Conservation (phyloP, 2,329 filamentous ascomycete species). For the Phaeoacremonium minimum region DNA sequence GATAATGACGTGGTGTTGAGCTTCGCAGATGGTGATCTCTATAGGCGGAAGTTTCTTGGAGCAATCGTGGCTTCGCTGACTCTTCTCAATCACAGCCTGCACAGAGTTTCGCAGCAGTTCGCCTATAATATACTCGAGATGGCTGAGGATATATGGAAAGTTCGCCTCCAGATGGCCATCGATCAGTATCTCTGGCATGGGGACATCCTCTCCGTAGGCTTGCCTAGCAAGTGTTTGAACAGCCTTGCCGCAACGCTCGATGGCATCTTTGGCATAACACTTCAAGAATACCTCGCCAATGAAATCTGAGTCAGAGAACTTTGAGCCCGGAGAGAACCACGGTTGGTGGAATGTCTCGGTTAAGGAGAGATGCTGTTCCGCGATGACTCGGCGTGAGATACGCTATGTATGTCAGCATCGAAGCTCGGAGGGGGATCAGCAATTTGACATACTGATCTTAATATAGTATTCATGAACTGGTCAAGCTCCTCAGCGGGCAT, state of each 20-base stretch:
- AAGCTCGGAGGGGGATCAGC: neutral
- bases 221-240: constrained; percentile 70
- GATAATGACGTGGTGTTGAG: constrained; percentile 91
- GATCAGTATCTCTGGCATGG: constrained; percentile 76
- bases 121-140: constrained; percentile 95
- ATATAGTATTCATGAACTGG: constrained; percentile 89
- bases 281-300: constrained; percentile 94
- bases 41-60: constrained; percentile 67
- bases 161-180: constrained; percentile 83
- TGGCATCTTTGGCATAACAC: constrained; percentile 85
- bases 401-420: constrained; percentile 45
- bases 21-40: constrained; percentile 91
- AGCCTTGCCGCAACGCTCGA: constrained; percentile 75
- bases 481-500: constrained; percentile 81
- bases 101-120: constrained; percentile 94
- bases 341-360: constrained; percentile 91
- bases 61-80: constrained; percentile 32
- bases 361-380: constrained; percentile 91
- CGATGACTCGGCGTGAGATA: constrained; percentile 93
- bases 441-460: constrained; percentile 68
- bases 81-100: constrained; percentile 81
- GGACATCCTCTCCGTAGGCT: constrained; percentile 66
- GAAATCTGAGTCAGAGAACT: constrained; percentile 71
- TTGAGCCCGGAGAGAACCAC: constrained; percentile 81
- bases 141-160: constrained; percentile 94